Conservation (phyloP, 78 protist species). For the Dictyostelium citrinum region DNA sequence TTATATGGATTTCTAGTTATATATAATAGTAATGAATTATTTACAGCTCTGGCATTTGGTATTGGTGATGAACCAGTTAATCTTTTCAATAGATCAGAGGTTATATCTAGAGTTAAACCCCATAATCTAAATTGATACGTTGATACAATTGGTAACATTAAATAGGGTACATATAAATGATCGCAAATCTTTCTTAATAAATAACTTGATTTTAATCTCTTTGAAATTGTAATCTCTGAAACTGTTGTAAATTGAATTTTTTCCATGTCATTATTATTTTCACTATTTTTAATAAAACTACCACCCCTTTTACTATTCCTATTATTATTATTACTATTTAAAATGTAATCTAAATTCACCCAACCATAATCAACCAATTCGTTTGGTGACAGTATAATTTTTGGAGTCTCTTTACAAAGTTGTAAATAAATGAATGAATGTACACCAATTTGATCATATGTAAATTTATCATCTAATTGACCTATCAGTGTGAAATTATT, state of each 20-base stretch:
- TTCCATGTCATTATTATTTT: background rate
- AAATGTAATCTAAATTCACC: slow-evolving; percentile 17
- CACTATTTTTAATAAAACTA: too few species aligned
- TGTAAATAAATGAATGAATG: slow-evolving; percentile 60
- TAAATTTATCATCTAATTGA: slow-evolving; percentile 17
- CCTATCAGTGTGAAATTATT: slow-evolving; percentile 9
- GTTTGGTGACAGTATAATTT: background rate
- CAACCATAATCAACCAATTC: slow-evolving; percentile 61
- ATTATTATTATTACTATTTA: background rate
- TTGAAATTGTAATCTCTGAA: background rate
- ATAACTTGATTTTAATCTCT: slow-evolving; percentile 17
- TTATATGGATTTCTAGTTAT: background rate
- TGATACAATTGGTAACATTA: slow-evolving; percentile 10
- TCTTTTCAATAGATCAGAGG: slow-evolving; percentile 8
- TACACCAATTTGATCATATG: slow-evolving; percentile 36
- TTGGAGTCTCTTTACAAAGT: background rate
- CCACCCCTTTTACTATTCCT: background rate
- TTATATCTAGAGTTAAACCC: slow-evolving; percentile 56
- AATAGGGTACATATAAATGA: slow-evolving; percentile 3
- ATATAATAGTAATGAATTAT: background rate
- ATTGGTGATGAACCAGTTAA: background rate
- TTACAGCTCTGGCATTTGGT: background rate
- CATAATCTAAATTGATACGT: background rate
- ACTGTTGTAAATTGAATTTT: background rate
- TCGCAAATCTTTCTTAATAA: background rate